These are phyloP conservation scores for Trifolium fragiferum DNA, from an alignment of 306 rosid species.

Conservation along the genomic window DNA sequence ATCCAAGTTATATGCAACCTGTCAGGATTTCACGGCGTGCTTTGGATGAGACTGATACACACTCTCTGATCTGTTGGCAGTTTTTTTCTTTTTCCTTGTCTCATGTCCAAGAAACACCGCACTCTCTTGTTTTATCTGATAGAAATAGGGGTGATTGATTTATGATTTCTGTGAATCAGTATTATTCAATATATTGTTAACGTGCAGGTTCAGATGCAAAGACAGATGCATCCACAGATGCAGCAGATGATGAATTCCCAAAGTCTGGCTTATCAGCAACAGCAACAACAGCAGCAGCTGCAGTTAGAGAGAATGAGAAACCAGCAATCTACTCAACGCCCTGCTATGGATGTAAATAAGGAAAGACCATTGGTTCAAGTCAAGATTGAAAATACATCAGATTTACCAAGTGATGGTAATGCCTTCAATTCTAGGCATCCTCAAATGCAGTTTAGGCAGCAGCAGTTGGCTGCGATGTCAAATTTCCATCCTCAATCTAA, in stretches of 20 bases:
- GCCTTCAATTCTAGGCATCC: constrained; percentile 64
- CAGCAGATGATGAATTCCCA: constrained; percentile 67
- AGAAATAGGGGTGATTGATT: constrained; percentile 25
- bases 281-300: constrained; percentile 51
- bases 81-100: neutral
- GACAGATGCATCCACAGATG: constrained; percentile 82
- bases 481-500: constrained; percentile 64
- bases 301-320: constrained; percentile 66
- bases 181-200: constrained; percentile 32
- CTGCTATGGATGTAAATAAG: constrained; percentile 69
- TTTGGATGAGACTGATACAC: neutral
- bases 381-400: constrained; percentile 76
- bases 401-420: constrained; percentile 63
- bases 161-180: constrained; percentile 22
- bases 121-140: neutral
- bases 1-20: constrained; percentile 3
- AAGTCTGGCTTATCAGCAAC: constrained; percentile 58
- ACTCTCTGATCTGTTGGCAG: neutral
- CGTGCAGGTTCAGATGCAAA: constrained; percentile 60
- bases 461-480: constrained; percentile 72
- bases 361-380: constrained; percentile 90
- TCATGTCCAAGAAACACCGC: neutral
- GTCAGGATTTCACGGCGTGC: constrained; percentile 26
- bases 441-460: constrained; percentile 84
- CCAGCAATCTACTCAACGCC: constrained; percentile 65